These are phyloP conservation scores for Telfairia occidentalis DNA, from an alignment of 331 rosid genomes.

Conservation along the genomic window DNA sequence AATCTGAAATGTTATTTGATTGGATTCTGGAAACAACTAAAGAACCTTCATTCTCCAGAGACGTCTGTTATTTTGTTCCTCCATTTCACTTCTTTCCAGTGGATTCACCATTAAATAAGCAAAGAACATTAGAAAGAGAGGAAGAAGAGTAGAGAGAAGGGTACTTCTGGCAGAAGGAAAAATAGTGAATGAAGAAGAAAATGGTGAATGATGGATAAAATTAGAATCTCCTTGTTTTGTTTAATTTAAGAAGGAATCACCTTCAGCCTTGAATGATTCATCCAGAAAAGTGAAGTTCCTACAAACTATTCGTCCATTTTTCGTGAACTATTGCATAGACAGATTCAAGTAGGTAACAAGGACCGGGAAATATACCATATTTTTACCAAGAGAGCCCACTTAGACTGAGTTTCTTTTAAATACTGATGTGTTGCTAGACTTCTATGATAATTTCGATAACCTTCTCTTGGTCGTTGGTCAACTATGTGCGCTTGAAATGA, in stretches of 20 bases:
- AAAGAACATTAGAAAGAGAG: not conserved
- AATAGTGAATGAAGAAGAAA: not conserved
- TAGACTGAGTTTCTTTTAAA: not conserved
- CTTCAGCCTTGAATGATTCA: not conserved
- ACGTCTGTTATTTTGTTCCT: not conserved
- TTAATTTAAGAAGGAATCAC: not conserved
- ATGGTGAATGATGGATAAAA: not conserved
- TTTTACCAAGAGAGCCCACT: not conserved
- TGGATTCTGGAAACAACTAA: not conserved
- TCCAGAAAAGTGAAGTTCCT: not conserved
- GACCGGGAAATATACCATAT: not conserved
- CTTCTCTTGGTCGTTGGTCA: not conserved
- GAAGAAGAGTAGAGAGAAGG: not conserved
- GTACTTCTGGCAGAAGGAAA: not conserved
- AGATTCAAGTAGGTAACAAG: not conserved
- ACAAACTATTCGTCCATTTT: not conserved
- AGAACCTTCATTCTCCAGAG: not conserved
- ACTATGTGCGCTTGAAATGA: not conserved
- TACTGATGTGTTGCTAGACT: not conserved
- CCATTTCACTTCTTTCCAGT: not conserved
- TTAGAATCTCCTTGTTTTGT: not conserved
- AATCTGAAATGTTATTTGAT: not conserved
- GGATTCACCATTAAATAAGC: not conserved
- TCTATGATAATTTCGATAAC: not conserved
- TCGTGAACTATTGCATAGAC: not conserved